Evolutionary conservation across 148 eudicot genomes (phyloP), one percentile per base, ranked within the genome.

Genomic region (Hydrangea macrophylla): DNA sequence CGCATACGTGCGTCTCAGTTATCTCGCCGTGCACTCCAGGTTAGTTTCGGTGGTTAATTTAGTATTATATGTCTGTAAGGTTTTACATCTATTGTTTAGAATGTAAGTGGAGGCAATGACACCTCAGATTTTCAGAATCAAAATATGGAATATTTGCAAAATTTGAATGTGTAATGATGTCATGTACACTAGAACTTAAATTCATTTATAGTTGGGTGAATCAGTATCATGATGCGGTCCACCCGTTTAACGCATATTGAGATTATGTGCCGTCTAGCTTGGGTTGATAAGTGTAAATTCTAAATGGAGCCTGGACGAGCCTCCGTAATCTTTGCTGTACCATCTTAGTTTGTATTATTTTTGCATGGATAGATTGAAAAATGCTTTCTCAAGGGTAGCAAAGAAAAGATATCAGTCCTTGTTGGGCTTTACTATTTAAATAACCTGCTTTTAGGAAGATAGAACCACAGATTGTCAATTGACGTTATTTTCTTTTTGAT

Each of bases 21-120:
- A 76, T 78, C 96, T 74, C 90, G 90, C 65, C 78, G 99, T 55
- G 99, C 99, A 48, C 75, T 81, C 68, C 96, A 95, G 97, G 99
- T 90, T 23, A 54, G 25, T 68, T 67, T 55, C 22, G 17, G 2
- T 48, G 17, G 17, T n/a, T 7, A 15, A 48, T 48, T 48, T 18
- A 48, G 5, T n/a, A 7, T n/a, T 48, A 17, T 48, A 5, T 60
- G 26, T 54, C 5, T 51, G 15, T 51, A 18, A 32, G 25, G 8
- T 22, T 48, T 67, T 67, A 28, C 3, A 24, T 22, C 3, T 18
- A 2, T 56, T 9, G n/a, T 27, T 1, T 27, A 39, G 11, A 25
- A 13, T 36, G 24, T 70, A 54, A 27, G 24, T 55, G 31, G 8
- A 62, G 55, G 36, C 61, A 42, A 32, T 50, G 57, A 4, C 13